Evolutionary conservation across 2,329 filamentous ascomycete species (phyloP).

Genomic region (Magnaporthiopsis incrustans): DNA sequence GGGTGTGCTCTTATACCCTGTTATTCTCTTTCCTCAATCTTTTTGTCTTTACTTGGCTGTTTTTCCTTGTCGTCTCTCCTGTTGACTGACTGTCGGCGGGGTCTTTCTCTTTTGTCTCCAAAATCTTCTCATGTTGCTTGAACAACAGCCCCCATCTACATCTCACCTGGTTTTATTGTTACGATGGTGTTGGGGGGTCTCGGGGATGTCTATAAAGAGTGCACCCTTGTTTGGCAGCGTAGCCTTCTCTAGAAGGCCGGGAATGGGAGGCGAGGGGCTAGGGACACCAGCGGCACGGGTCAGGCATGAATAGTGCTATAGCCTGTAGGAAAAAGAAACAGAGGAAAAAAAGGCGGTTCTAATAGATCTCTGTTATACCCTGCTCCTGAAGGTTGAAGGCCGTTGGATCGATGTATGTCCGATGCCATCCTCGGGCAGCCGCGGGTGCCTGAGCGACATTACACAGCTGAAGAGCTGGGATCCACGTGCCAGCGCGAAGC

Average conservation of each 20-base stretch:
- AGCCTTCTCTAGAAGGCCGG: neutral
- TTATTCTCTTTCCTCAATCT: neutral
- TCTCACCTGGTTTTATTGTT: neutral
- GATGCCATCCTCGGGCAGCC: neutral
- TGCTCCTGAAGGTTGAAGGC: too few species aligned
- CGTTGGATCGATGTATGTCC: neutral
- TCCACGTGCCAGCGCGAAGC: neutral
- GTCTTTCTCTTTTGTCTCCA: neutral
- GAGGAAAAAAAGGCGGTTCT: neutral
- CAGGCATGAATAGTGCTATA: neutral
- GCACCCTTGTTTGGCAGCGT: neutral
- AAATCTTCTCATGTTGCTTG: neutral
- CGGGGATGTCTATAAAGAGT: neutral
- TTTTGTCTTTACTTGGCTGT: neutral
- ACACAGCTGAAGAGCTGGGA: neutral
- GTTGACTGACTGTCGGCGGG: neutral
- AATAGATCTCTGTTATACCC: neutral
- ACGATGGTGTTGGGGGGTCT: neutral
- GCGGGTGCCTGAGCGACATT: neutral
- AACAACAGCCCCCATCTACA: neutral
- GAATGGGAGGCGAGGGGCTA: neutral
- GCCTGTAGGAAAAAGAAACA: neutral
- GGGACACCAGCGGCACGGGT: neutral
- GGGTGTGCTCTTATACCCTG: neutral
- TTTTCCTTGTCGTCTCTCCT: neutral